phyloP scores from a whole-genome alignment of 148 eudicot genomes.

The Beta vulgaris region DNA sequence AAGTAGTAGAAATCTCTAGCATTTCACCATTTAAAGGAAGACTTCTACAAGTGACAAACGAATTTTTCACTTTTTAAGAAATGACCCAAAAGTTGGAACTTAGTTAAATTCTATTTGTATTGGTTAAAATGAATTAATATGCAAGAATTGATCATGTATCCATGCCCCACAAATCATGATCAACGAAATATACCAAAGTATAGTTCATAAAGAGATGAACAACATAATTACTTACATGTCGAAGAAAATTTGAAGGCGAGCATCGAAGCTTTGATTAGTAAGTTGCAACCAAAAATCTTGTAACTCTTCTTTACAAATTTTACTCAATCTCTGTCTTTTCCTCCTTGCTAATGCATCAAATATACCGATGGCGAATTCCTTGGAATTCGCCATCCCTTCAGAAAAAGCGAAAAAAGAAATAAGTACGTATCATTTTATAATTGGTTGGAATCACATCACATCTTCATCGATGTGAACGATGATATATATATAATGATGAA shows the following conservation, averaged over 20 bases:
- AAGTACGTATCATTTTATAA: not conserved
- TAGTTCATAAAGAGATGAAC: not conserved
- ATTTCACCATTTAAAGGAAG: slow-evolving; percentile 20
- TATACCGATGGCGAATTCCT: slow-evolving; percentile 85
- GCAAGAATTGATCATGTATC: not conserved
- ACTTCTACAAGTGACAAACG: slow-evolving; percentile 14
- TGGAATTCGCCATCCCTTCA: slow-evolving; percentile 83
- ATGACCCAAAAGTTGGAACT: not conserved
- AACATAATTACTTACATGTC: slow-evolving; percentile 68
- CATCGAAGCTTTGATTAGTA: slow-evolving; percentile 89
- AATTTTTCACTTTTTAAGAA: slow-evolving; percentile 1
- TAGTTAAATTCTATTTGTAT: no score
- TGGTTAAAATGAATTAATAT: no score
- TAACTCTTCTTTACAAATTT: slow-evolving; percentile 67
- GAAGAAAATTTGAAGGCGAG: slow-evolving; percentile 96
- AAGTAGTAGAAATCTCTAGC: not conserved
- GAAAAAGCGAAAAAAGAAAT: no score
- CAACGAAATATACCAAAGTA: not conserved
- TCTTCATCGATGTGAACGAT: not conserved
- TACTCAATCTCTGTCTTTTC: slow-evolving; percentile 54
- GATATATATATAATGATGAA: not conserved
- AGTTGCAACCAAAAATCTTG: slow-evolving; percentile 92
- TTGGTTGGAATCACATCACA: not conserved
- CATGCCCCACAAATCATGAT: slow-evolving; percentile 12
- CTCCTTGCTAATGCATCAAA: slow-evolving; percentile 86